Conservation (phyloP, 495 filamentous ascomycete species). For the Bryoglossum gracile region DNA sequence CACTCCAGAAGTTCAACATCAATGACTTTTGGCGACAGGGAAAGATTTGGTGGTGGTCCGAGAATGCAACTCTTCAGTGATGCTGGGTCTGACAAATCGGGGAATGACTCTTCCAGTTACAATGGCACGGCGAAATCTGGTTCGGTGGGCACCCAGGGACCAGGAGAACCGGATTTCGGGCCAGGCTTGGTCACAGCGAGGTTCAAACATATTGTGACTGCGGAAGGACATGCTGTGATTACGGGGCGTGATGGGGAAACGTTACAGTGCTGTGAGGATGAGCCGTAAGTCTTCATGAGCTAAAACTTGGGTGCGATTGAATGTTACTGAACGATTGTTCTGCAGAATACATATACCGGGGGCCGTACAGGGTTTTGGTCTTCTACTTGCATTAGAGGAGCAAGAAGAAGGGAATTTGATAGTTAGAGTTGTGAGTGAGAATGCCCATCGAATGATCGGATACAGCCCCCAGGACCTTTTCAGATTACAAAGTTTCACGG, state of each 20-base stretch:
- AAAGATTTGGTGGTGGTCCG: conserved; percentile 12
- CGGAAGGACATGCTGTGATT: conserved; percentile 78
- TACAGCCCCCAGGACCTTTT: conserved; percentile 77
- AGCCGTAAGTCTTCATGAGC: conserved; percentile 50
- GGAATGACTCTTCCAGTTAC: background rate
- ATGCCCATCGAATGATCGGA: conserved; percentile 68
- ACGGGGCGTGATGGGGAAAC: conserved; percentile 65
- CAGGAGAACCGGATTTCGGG: conserved; percentile 11
- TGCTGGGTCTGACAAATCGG: conserved; percentile 30
- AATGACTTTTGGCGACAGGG: background rate
- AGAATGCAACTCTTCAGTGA: conserved; percentile 28
- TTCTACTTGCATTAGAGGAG: conserved; percentile 71
- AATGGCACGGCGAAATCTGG: background rate
- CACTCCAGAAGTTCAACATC: background rate
- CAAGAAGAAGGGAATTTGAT: conserved; percentile 56
- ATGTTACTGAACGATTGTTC: too few species aligned
- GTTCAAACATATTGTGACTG: conserved; percentile 73
- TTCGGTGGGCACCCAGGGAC: conserved; percentile 3
- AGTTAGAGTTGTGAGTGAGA: conserved; percentile 82
- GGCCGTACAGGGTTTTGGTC: conserved; percentile 80
- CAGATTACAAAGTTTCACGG: conserved; percentile 62
- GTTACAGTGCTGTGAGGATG: conserved; percentile 81
- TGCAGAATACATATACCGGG: conserved; percentile 72
- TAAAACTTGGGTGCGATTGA: too few species aligned
- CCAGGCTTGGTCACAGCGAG: conserved; percentile 50